A percentile compares a stretch with the other conserved stretches of the same genome.
Evolutionary conservation across 1,139 yeast species (phyloP).

Genomic region (Spencermartinsiella ligniputridi): DNA sequence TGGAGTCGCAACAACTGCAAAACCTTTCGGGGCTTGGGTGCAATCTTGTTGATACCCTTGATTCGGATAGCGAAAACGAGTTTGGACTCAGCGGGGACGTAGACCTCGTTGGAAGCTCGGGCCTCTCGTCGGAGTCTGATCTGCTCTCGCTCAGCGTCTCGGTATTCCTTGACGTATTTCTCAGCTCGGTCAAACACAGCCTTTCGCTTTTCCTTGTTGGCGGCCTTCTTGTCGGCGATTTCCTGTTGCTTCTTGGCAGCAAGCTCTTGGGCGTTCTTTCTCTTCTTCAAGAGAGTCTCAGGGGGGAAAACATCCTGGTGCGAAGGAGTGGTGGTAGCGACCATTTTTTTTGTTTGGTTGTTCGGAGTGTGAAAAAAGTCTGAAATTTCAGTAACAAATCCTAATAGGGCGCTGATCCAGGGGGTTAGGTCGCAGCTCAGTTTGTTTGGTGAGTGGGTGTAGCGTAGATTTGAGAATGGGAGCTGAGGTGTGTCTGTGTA

Average conservation of each 20-base stretch:
- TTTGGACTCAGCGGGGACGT: conserved; percentile 96
- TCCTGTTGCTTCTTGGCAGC: conserved; percentile 42
- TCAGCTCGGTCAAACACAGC: conserved; percentile 97
- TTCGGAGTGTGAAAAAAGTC: background rate
- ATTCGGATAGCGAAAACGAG: conserved; percentile 97
- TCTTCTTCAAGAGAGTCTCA: conserved; percentile 96
- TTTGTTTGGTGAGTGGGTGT: no score
- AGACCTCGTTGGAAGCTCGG: conserved; percentile 83
- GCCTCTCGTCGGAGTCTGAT: conserved; percentile 94
- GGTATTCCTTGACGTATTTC: conserved; percentile 96
- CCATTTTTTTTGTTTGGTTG: conserved; percentile 19
- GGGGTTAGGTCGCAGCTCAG: no score
- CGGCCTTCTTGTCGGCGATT: conserved; percentile 74
- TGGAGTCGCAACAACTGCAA: conserved; percentile 95
- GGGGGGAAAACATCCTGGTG: conserved; percentile 50
- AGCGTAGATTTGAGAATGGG: no score
- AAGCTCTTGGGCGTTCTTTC: conserved; percentile 57
- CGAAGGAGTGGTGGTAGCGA: conserved; percentile 28
- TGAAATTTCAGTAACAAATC: background rate
- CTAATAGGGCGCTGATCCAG: no score
- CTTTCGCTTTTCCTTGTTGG: conserved; percentile 82
- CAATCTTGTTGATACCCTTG: conserved; percentile 98
- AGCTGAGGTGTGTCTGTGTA: background rate
- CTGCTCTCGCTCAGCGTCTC: conserved; percentile 89
- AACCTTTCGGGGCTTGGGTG: conserved; percentile 99